These are phyloP conservation scores for Lagenidium giganteum DNA, from an alignment of 352 stramenopile species.

Conservation along the genomic window DNA sequence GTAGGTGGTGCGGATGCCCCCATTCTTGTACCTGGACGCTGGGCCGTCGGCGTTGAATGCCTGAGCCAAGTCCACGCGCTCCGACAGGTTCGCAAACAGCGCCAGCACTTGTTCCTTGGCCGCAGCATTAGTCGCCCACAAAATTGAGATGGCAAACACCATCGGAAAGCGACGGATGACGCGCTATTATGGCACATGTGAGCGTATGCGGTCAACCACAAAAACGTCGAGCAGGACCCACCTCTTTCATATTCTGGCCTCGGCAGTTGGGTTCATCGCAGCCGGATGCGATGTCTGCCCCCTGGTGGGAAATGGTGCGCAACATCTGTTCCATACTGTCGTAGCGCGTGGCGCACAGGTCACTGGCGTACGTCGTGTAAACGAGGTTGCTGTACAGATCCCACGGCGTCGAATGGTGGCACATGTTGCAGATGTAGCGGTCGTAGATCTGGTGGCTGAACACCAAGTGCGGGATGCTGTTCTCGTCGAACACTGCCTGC, in stretches of 20 bases:
- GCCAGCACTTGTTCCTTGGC: slow-evolving; percentile 74
- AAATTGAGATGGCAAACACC: slow-evolving; percentile 80
- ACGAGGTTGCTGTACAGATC: slow-evolving; percentile 83
- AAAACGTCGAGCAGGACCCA: no score
- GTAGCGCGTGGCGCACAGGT: slow-evolving; percentile 54
- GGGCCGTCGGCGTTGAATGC: slow-evolving; percentile 66
- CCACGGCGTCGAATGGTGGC: slow-evolving; percentile 58
- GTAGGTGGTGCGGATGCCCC: slow-evolving; percentile 69
- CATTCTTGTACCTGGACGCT: slow-evolving; percentile 65
- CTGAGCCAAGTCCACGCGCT: slow-evolving; percentile 68
- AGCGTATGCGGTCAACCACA: no score
- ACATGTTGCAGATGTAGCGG: slow-evolving; percentile 60
- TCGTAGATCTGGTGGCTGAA: slow-evolving; percentile 88
- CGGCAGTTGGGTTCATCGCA: slow-evolving; percentile 54
- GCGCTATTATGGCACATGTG: no score
- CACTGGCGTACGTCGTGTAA: slow-evolving; percentile 77
- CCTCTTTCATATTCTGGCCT: slow-evolving; percentile 66
- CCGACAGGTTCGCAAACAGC: slow-evolving; percentile 54
- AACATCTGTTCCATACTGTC: slow-evolving; percentile 74
- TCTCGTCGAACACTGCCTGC: slow-evolving; percentile 74
- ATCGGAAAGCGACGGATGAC: slow-evolving; percentile 83
- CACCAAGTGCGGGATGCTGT: slow-evolving; percentile 83
- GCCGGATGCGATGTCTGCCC: slow-evolving; percentile 41
- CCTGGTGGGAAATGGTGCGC: slow-evolving; percentile 46
- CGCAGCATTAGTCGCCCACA: slow-evolving; percentile 70